Base-by-base conservation (phyloP, 805 yeast genomes). In the Wickerhamomyces sydowiorum region DNA sequence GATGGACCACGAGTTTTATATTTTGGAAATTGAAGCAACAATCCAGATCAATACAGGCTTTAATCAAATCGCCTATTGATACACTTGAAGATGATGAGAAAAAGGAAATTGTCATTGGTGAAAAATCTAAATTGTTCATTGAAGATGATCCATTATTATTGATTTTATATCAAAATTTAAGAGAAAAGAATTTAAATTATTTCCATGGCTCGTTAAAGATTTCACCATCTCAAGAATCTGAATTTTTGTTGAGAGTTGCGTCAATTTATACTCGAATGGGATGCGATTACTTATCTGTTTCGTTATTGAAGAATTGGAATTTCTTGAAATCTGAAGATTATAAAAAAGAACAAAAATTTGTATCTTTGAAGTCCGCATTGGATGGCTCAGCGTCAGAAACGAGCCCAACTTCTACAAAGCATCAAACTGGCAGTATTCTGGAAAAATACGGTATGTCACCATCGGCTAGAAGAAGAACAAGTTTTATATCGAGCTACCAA, bases 191-290 rank as follows among this genome's bases (percentile, higher is more conserved):
- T 40, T 48, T 69, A 31, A 70, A 66, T 31, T 76, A 78, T 42
- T 66, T 73, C 36, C 57, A 68, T 42, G 84, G 81, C 2, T 69
- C 81, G 0, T 40, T 66, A 21, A 58, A 55, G 28, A 51, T 70
- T 5, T 66, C 69, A 7, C 60, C 77, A 9, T 62, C 49, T 10
- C 41, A 55, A 5, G 97, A 91, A 53, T 77, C 75, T 42, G 66
- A 71, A 5, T 80, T 82, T 53, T 72, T 89, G 14, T 53, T 76
- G 12, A 76, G 80, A 47, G 82, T 82, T 7, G 72, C 85, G 7
- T 66, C 73, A 29, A 82, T 88, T 46, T 86, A 88, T 54, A 71
- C 78, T 14, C 69, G 95, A 43, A 87, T 90, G 96, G 98, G 98
- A 0, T 90, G 98, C 63, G 95, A 90, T 53, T 76, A 80, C 45